A percentile compares a stretch with the other conserved stretches of the same genome.
phyloP scores from a whole-genome alignment of 176 grass and related monocot species.

The Phragmites australis region DNA sequence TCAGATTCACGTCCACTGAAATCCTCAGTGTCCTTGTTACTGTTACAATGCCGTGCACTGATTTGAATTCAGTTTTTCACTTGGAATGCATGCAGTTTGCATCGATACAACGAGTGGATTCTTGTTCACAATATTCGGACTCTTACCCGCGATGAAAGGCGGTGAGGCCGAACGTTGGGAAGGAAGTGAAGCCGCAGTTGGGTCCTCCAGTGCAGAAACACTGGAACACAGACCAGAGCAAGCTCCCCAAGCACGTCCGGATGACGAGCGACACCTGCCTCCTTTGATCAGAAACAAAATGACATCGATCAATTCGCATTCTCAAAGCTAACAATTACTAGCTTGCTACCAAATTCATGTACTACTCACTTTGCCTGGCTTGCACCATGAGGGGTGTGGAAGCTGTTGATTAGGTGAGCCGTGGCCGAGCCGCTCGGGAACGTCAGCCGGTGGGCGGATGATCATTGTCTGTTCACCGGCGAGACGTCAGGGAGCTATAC shows the following conservation, averaged over 20 bases:
- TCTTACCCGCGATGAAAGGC: constrained; percentile 57
- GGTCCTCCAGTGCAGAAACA: constrained; percentile 73
- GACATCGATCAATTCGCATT: neutral
- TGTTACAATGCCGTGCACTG: constrained; percentile 27
- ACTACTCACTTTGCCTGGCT: constrained; percentile 53
- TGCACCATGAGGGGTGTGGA: constrained; percentile 64
- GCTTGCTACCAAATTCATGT: neutral
- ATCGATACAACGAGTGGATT: neutral
- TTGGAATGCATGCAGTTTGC: no score
- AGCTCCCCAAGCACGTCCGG: constrained; percentile 49
- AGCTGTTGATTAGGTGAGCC: constrained; percentile 84
- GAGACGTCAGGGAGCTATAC: neutral
- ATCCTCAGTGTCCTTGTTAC: no score
- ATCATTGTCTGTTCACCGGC: constrained; percentile 67
- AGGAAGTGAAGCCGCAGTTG: constrained; percentile 60
- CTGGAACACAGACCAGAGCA: constrained; percentile 66
- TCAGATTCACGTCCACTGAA: neutral
- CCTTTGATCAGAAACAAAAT: constrained; percentile 22
- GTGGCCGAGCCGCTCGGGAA: constrained; percentile 83
- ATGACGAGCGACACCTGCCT: constrained; percentile 61
- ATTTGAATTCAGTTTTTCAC: constrained; percentile 14
- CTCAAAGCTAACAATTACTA: neutral
- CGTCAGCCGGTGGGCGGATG: constrained; percentile 64
- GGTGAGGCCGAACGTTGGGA: constrained; percentile 62
- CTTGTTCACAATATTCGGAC: neutral